phyloP scores from a whole-genome alignment of 129 eudicot species.

The Mikania micrantha region DNA sequence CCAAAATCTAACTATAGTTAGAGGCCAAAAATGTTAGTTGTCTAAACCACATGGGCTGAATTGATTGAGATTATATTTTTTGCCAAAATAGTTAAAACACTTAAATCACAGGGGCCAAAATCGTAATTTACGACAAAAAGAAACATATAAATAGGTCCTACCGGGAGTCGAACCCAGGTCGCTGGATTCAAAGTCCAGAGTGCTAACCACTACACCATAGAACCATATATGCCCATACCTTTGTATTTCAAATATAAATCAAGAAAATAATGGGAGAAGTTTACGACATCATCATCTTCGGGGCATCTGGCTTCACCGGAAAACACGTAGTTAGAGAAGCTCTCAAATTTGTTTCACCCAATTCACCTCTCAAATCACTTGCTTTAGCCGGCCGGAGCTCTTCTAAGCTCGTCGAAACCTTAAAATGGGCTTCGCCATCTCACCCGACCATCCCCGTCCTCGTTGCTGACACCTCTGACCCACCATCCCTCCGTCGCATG shows the following conservation, averaged over 20 bases:
- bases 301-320: slow-evolving; percentile 94
- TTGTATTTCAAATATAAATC: rapidly evolving
- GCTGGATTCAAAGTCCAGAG: slow-evolving; percentile 99
- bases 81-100: too few relatives aligned
- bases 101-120: too few relatives aligned
- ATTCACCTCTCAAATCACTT: slow-evolving; percentile 50
- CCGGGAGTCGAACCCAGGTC: slow-evolving; percentile 99
- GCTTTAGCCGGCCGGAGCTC: slow-evolving; percentile 68
- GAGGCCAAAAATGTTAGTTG: too few relatives aligned
- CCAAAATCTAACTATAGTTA: too few relatives aligned
- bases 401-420: slow-evolving; percentile 29
- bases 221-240: slow-evolving; percentile 10
- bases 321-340: slow-evolving; percentile 81
- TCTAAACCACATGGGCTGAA: too few relatives aligned
- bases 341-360: slow-evolving; percentile 61
- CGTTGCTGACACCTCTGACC: slow-evolving; percentile 42
- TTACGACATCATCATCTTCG: slow-evolving; percentile 69
- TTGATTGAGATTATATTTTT: too few relatives aligned
- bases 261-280: neutral
- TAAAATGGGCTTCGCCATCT: slow-evolving; percentile 53
- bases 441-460: slow-evolving; percentile 35
- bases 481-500: slow-evolving; percentile 49
- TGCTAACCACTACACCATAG: slow-evolving; percentile 66
- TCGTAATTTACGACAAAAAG: too few relatives aligned
- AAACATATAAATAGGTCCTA: slow-evolving; percentile 58